Evolutionary conservation across 345 rosid species (phyloP).

Genomic region (Acer campestre): DNA sequence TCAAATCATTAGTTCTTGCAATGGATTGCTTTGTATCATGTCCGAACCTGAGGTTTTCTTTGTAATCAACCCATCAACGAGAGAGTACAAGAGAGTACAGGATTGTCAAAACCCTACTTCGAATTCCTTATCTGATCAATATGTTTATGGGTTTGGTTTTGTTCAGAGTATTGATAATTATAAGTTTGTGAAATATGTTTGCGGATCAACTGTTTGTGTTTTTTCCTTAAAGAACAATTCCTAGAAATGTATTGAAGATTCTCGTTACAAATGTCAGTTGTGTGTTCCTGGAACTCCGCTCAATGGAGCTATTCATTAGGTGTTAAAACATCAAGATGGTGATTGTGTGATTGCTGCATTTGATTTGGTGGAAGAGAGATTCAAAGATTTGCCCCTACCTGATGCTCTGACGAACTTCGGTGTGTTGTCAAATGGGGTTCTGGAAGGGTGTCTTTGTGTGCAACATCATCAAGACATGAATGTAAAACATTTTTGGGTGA

Average conservation of each 20-base stretch:
- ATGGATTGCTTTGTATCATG: neutral
- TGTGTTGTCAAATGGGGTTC: neutral
- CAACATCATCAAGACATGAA: neutral
- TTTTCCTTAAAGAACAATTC: neutral
- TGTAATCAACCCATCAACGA: neutral
- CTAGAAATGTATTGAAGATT: neutral
- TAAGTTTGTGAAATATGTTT: neutral
- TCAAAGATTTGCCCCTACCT: slow-evolving; percentile 6
- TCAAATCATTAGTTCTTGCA: neutral
- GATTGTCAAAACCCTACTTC: neutral
- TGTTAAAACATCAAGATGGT: neutral
- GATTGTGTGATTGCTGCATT: neutral
- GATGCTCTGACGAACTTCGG: neutral
- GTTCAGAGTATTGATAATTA: neutral
- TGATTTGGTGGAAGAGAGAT: neutral
- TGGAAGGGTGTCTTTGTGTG: neutral
- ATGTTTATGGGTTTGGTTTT: neutral
- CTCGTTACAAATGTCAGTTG: neutral
- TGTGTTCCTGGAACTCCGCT: neutral
- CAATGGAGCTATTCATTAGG: slow-evolving; percentile 13
- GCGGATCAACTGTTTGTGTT: neutral
- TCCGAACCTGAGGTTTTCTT: neutral
- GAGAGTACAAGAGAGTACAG: neutral
- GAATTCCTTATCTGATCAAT: neutral
- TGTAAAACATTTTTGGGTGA: neutral